Evolutionary conservation across 108 stramenopile genomes (phyloP).

Genomic region (Aurantiochytrium sp.): DNA sequence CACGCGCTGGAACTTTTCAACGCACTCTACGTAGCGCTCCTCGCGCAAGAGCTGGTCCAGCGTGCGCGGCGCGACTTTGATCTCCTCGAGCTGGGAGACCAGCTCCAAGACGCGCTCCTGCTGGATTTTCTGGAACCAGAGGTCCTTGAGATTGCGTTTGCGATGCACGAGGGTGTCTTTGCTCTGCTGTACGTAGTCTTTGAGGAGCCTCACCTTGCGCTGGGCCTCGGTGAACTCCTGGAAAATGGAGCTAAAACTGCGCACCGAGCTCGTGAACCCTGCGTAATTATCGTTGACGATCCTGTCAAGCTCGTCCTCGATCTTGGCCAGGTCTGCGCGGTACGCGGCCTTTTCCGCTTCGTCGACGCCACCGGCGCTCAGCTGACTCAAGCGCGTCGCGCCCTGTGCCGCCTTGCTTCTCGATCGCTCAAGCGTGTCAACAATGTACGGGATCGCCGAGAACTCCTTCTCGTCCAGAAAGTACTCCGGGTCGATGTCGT

Average conservation of each 20-base stretch:
- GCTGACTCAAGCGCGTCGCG: neutral
- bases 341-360: neutral
- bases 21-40: neutral
- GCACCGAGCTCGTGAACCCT: neutral
- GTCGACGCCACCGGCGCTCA: neutral
- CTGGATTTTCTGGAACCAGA: slow-evolving; percentile 24
- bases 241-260: slow-evolving; percentile 8
- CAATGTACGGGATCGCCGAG: slow-evolving; percentile 10
- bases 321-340: neutral
- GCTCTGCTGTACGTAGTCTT: neutral
- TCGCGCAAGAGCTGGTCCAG: neutral
- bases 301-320: neutral
- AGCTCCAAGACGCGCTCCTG: slow-evolving; percentile 11
- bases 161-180: neutral
- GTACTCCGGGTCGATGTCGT: neutral
- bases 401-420: neutral
- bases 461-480: neutral
- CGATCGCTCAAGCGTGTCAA: slow-evolving; percentile 10
- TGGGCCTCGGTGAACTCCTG: slow-evolving; percentile 30
- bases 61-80: slow-evolving; percentile 1
- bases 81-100: neutral
- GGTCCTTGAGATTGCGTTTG: neutral
- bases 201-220: neutral
- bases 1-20: neutral
- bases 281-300: neutral